Evolutionary conservation across 805 yeast species (phyloP).

Genomic region (Ogataea methanolica): DNA sequence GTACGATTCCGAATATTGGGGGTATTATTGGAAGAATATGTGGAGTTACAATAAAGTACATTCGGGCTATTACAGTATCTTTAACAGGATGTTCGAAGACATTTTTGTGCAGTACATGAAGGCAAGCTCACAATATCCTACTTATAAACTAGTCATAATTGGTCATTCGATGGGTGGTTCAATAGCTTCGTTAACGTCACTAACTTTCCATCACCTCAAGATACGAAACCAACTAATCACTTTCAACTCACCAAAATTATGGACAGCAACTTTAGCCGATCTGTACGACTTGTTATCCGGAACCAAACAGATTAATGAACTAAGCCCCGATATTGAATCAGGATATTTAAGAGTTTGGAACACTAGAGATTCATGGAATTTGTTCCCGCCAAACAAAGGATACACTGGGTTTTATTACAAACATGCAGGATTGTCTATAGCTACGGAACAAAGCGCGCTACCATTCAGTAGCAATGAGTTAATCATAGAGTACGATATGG

Average conservation of each 20-base stretch:
- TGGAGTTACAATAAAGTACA: conserved; percentile 15
- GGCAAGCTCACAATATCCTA: conserved; percentile 8
- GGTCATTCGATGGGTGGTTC: conserved; percentile 24
- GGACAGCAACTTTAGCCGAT: conserved; percentile 16
- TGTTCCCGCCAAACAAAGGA: conserved; percentile 15
- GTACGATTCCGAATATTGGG: conserved; percentile 13
- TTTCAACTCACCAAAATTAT: conserved; percentile 18
- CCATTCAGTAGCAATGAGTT: conserved; percentile 8
- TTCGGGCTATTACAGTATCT: conserved; percentile 16
- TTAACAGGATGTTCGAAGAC: conserved; percentile 17
- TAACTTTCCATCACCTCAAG: conserved; percentile 14
- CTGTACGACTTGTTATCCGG: conserved; percentile 15
- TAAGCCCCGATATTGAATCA: conserved; percentile 6
- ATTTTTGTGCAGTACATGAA: conserved; percentile 12
- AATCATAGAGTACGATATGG: conserved; percentile 14
- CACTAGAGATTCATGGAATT: conserved; percentile 19
- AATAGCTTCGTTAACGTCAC: conserved; percentile 15
- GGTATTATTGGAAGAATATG: conserved; percentile 13
- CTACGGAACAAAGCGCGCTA: conserved; percentile 14
- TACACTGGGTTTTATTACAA: conserved; percentile 11
- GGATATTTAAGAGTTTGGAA: conserved; percentile 21
- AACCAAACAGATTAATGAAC: conserved; percentile 8
- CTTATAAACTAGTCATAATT: conserved; percentile 10
- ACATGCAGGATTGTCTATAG: conserved; percentile 19
- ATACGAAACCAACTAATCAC: conserved; percentile 13